Evolutionary conservation across 148 eudicot species (phyloP).

Genomic region (Camellia lanceoleosa): DNA sequence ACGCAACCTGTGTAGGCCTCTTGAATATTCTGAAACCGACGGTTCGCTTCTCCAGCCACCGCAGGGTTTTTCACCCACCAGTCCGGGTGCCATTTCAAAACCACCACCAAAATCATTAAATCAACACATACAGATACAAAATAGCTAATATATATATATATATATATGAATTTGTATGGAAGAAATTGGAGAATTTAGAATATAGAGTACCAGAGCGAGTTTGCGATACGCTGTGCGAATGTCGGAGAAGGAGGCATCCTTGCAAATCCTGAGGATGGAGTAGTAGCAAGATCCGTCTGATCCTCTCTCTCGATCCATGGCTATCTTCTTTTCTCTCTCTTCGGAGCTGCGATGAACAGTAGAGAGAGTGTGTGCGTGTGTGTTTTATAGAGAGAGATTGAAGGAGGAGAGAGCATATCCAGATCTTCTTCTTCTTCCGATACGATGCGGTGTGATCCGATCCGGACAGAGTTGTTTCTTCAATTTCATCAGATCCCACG

Average conservation of each 20-base stretch:
- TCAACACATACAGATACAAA: neutral
- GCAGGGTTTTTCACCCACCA: constrained; percentile 53
- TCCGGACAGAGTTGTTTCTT: too few relatives aligned
- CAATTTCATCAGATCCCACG: too few relatives aligned
- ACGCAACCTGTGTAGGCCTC: constrained; percentile 80
- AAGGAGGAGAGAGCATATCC: too few relatives aligned
- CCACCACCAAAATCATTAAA: neutral
- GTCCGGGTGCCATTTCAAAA: constrained; percentile 89
- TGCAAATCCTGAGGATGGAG: constrained; percentile 66
- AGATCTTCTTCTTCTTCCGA: too few relatives aligned
- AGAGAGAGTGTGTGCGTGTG: too few relatives aligned
- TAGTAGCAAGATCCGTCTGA: constrained; percentile 57
- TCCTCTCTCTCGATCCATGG: constrained; percentile 55
- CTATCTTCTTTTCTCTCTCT: neutral
- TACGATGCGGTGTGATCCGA: too few relatives aligned
- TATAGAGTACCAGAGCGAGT: constrained; percentile 69
- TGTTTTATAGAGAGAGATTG: too few relatives aligned
- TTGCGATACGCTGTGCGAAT: constrained; percentile 81
- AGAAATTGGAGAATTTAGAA: neutral
- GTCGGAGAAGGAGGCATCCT: constrained; percentile 67
- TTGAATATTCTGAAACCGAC: constrained; percentile 75
- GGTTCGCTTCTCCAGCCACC: constrained; percentile 62
- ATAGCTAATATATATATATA: neutral
- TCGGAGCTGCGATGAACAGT: too few relatives aligned
- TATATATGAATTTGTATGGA: neutral